phyloP scores from a whole-genome alignment of 2,329 filamentous ascomycete genomes.

The Didymella pinodella region DNA sequence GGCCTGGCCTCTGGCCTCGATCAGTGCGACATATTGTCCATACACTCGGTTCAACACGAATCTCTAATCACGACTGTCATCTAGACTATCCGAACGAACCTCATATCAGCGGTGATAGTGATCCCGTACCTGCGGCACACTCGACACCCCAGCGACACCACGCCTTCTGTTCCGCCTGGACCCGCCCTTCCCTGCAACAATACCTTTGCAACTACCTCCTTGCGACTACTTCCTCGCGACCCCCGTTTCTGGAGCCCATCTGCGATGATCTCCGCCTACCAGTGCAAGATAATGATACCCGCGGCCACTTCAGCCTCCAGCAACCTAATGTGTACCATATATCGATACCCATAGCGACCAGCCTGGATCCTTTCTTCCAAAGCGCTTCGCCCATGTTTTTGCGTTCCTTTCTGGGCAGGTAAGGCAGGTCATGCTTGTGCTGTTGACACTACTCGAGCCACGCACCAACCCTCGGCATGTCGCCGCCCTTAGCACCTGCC shows the following conservation, averaged over 20 bases:
- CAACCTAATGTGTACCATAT: background rate
- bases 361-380: constrained; percentile 18
- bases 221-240: background rate
- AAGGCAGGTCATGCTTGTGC: constrained; percentile 33
- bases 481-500: constrained; percentile 28
- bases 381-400: constrained; percentile 26
- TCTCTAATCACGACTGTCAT: constrained; percentile 24
- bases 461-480: constrained; percentile 4
- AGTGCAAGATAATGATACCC: constrained; percentile 2
- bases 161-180: constrained; percentile 4
- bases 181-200: constrained; percentile 22
- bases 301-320: constrained; percentile 13
- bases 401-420: constrained; percentile 25
- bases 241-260: background rate
- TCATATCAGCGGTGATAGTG: constrained; percentile 30
- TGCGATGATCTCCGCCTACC: constrained; percentile 9
- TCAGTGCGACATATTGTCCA: constrained; percentile 18
- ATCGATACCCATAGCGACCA: constrained; percentile 31
- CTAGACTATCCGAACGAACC: constrained; percentile 23
- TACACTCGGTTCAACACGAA: constrained; percentile 18
- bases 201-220: constrained; percentile 27
- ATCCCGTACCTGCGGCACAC: constrained; percentile 8
- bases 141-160: constrained; percentile 16
- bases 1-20: constrained; percentile 26
- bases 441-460: constrained; percentile 23